Conservation (phyloP, 306 rosid species). For the Cotoneaster glaucophyllus region DNA sequence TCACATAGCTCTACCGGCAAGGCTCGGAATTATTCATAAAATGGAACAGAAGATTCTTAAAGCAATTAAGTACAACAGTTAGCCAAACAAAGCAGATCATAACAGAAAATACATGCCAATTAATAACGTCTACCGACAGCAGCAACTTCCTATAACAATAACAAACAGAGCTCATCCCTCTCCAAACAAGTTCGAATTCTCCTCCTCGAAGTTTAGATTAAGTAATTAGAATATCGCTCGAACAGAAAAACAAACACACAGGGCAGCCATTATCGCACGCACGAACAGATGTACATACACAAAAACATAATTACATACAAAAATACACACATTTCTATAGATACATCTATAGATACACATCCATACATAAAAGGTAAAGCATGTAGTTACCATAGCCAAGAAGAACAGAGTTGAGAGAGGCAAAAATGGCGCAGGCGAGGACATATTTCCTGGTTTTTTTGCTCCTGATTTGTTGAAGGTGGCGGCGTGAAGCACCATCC, state of each 20-base stretch:
- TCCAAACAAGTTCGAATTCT: neutral
- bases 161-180: neutral
- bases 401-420: conserved; percentile 91
- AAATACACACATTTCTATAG: neutral
- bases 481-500: conserved; percentile 37
- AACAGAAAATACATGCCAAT: neutral
- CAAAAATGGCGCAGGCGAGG: conserved; percentile 79
- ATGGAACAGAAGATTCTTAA: neutral
- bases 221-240: too few species aligned
- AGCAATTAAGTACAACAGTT: neutral
- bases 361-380: neutral
- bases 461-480: conserved; percentile 20
- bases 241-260: too few species aligned
- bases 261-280: neutral
- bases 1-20: neutral
- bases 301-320: neutral
- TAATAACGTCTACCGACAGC: neutral
- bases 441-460: conserved; percentile 57
- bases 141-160: neutral
- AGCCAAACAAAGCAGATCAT: neutral
- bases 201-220: neutral
- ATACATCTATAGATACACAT: neutral
- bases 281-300: neutral
- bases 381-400: conserved; percentile 77
- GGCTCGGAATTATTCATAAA: neutral